Evolutionary conservation across 2,329 filamentous ascomycete species (phyloP), one percentile per base, ranked within the genome.

Genomic region (Saccharata proteae): DNA sequence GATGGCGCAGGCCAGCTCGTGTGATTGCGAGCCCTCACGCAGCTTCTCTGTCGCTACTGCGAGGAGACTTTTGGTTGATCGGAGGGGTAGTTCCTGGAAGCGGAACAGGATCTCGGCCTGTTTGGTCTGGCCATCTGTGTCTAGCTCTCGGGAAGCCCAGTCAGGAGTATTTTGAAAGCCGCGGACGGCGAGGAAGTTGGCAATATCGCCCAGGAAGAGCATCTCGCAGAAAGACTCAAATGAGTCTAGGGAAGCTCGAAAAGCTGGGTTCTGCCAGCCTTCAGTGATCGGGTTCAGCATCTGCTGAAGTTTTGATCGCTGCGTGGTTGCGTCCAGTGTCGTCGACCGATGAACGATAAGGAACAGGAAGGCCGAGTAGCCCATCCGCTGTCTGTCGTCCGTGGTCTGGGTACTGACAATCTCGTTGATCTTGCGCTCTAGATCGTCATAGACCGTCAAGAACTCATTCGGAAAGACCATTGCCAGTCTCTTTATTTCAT

Each of bases 401-500:
- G 80, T 60, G 32, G 71, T 69, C 17, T 80, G 74, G 28, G 80
- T 73, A 39, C 74, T 66, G 49, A 80, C 69, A 62, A 93, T 76
- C 51, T 88, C 80, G 37, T 79, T 78, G 37, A 96, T 77, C 47
- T 84, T 84, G 21, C 67, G 68, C 51, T 93, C 82, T 16, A 98
- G 71, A 43, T 90, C 74, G 36, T 88, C 80, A 51, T 94, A 96
- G 37, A 66, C 58, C 59, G 80, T 71, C 45, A 90, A 67, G 39
- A 98, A 75, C 49, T 93, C 80, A 51, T 96, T 82, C 0, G 90
- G 80, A 68, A 94, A 93, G 45, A 85, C 83, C 39, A 82, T 76
- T 5, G 88, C 88, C 23, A 98, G 65, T 35, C 86, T 74, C 46
- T 93, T 85, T 37, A 96, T 66, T 54, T 98, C 88, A 34, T 84